Percentiles rank a stretch among this genome's conserved stretches.
Evolutionary conservation across 2,329 filamentous ascomycete species (phyloP).

Genomic region (Penicillium italicum): DNA sequence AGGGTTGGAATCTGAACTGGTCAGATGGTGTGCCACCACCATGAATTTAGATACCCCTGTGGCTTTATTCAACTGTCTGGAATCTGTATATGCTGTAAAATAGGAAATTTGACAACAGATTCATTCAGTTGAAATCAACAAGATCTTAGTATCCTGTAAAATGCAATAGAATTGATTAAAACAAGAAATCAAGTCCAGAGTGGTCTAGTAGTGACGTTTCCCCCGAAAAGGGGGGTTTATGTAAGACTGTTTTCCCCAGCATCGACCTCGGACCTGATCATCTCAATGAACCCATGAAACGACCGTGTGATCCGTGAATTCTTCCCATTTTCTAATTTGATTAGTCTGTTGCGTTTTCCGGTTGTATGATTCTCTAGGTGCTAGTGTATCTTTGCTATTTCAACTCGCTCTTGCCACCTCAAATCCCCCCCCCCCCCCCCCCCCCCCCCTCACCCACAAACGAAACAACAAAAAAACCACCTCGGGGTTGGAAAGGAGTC

Average conservation of each 20-base stretch:
- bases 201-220: neutral
- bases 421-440: constrained; percentile 4
- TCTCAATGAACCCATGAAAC: constrained; percentile 18
- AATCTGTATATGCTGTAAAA: neutral
- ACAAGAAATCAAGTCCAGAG: neutral
- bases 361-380: constrained; percentile 15
- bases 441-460: too few species aligned
- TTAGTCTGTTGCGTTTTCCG: constrained; percentile 12
- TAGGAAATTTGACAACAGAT: neutral
- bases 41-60: neutral
- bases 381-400: constrained; percentile 11
- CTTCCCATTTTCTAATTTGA: neutral
- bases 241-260: constrained; percentile 19
- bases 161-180: neutral
- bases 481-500: constrained; percentile 25
- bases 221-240: constrained; percentile 15
- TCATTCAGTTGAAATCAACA: neutral
- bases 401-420: constrained; percentile 10
- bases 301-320: constrained; percentile 14
- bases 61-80: neutral
- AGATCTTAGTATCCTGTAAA: neutral
- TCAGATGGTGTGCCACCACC: constrained; percentile 20
- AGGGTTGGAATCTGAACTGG: constrained; percentile 42
- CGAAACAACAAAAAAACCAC: too few species aligned
- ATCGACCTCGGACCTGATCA: constrained; percentile 19